These are phyloP conservation scores for Prorocentrum cordatum DNA, from an alignment of 169 alveolate species.

Conservation along the genomic window DNA sequence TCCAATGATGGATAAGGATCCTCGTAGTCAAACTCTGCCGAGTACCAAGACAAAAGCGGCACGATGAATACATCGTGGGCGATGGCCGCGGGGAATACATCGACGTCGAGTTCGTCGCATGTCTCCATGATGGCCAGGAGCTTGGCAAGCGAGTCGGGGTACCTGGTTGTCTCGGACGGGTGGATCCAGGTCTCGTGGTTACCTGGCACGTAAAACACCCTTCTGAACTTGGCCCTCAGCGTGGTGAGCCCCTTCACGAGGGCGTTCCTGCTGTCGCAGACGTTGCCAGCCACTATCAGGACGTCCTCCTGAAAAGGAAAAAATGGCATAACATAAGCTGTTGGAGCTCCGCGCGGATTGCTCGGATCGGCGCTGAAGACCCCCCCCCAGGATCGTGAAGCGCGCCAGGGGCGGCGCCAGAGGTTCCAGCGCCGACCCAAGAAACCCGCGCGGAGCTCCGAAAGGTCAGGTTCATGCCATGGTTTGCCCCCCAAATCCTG, in stretches of 20 bases:
- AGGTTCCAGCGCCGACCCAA: too few relatives aligned
- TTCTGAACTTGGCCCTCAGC: conserved; percentile 60
- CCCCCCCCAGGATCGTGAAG: too few relatives aligned
- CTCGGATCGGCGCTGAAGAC: too few relatives aligned
- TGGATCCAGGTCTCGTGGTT: conserved; percentile 35
- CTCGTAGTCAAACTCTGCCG: conserved; percentile 53
- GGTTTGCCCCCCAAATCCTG: too few relatives aligned
- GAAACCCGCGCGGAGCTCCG: too few relatives aligned
- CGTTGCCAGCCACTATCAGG: conserved; percentile 43
- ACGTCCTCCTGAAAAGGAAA: conserved; percentile 60
- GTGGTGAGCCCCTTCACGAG: conserved; percentile 40
- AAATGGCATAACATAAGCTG: too few relatives aligned
- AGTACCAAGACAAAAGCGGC: conserved; percentile 56
- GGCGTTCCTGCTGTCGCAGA: conserved; percentile 48
- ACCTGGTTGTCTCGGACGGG: conserved; percentile 21
- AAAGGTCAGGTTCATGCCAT: too few relatives aligned
- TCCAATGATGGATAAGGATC: conserved; percentile 36
- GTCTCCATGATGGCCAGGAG: conserved; percentile 28
- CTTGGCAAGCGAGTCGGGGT: conserved; percentile 42
- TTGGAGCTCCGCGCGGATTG: too few relatives aligned
- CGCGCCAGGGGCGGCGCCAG: too few relatives aligned
- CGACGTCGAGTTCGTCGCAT: conserved; percentile 38
- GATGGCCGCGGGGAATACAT: conserved; percentile 28
- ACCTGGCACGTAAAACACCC: conserved; percentile 60
- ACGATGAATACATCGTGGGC: conserved; percentile 38